Conservation (phyloP, 2,329 filamentous ascomycete genomes). For the Fusarium pseudonygamai region DNA sequence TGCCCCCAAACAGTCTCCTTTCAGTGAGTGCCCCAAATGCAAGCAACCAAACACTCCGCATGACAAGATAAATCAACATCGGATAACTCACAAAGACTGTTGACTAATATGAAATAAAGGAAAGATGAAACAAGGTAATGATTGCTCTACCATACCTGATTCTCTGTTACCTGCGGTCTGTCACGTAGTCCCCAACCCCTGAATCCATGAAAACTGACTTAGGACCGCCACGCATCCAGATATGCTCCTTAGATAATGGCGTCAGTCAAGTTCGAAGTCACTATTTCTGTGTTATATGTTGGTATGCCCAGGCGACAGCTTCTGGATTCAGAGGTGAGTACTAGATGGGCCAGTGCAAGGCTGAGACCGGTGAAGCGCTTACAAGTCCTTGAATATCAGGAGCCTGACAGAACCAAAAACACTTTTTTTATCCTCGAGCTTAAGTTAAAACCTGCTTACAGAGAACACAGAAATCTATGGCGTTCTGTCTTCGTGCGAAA, state of each 20-base stretch:
- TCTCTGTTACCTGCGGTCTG: no score
- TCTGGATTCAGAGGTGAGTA: neutral
- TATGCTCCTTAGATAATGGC: no score
- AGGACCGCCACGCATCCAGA: no score
- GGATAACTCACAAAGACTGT: fast-evolving
- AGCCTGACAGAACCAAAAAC: neutral
- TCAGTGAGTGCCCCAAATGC: neutral
- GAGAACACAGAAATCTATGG: neutral
- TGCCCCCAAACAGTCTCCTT: neutral
- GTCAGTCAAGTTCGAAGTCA: no score
- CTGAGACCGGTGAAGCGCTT: neutral
- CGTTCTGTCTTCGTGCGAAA: neutral
- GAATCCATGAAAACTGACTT: no score
- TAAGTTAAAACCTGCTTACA: neutral
- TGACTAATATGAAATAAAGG: fast-evolving
- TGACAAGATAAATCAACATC: neutral
- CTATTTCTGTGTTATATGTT: neutral
- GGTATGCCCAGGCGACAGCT: fast-evolving
- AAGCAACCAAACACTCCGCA: neutral
- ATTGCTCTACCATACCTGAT: neutral
- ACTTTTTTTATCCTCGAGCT: neutral
- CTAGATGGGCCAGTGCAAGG: fast-evolving
- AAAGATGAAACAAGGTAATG: neutral
- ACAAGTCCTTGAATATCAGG: neutral
- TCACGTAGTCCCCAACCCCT: neutral